Base-by-base conservation (phyloP, 2,329 filamentous ascomycete genomes). In the Alternaria solani region DNA sequence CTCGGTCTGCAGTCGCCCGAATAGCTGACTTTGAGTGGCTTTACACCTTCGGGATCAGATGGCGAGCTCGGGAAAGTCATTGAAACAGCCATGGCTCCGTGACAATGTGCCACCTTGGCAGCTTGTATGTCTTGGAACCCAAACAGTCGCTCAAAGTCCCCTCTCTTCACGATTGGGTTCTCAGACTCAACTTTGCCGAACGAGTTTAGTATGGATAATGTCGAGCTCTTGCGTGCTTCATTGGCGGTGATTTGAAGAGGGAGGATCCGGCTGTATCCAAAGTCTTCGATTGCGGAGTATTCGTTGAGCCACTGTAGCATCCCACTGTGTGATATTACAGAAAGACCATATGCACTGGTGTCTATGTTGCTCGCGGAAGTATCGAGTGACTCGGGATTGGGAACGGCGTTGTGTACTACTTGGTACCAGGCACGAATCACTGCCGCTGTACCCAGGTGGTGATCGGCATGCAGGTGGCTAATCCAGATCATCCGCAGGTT, bases 401-500 rank as follows among this genome's bases (percentile, higher is more conserved):
- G 78, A 16, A 76, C 63, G 23, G 72, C 62, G 30, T 70, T 67
- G 67, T 87, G 85, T 20, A 83, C 83, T 43, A 88, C 84, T 55
- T 82, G 71, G 66, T 92, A 88, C 92, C 93, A 97, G 6, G 91
- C 91, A 71, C 87, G 89, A 72, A 98, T 87, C n/a, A 98, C 82
- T 6, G 89, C 87, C n/a, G 87, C 84, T 1, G 89, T 91, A 28
- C 95, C 95, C 20, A 99, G 86, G 74, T 98, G 95, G 79, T 99
- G 95, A 80, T 99, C 95, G 5, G 95, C 95, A 78, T 99, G 95
- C 63, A 96, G 83, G 80, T 99, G 95, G 77, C 92, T 96, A 79
- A 99, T 95, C 88, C 93, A 96, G 64, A 99, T 89, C 67, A 88
- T 87, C 55, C 89, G 90, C 43, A 99, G 83, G 64, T 96, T 89